Evolutionary conservation across 305 asterid species (phyloP), one percentile per base, ranked within the genome.

Genomic region (Petunia hybrid): DNA sequence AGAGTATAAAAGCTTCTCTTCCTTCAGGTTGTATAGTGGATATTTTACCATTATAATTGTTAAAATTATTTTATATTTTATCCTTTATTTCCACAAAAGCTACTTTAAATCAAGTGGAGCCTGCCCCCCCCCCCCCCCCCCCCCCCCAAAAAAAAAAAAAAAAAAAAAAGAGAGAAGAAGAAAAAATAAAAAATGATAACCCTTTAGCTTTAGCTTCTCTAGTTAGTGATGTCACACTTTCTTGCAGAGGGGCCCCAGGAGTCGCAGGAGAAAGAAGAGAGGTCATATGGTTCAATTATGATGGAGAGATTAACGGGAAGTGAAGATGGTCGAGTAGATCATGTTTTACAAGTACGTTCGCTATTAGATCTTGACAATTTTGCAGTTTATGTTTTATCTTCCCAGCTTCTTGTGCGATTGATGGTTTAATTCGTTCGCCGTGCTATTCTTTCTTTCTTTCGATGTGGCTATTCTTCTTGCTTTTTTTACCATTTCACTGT

Each of bases 261-360:
- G 80, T 63, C 76, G 42, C 91, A 80, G 85, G 93, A 82, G 64
- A 78, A 84, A 65, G 93, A 85, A 83, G 97, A 91, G 91, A 90
- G 95, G 85, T 89, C 97, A 38, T 97, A 97, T 81, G 99, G 99
- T 75, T 89, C 96, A 68, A 46, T 89, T 76, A 92, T 94, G 97
- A 89, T 97, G 91, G 96, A 92, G 92, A 89, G 90, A 82, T 86
- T 97, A 68, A 89, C 97, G 14, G 97, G 99, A 80, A 89, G 92
- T 35, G 82, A 60, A 85, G 93, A 88, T 16, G 99, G 98, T 22
- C 94, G 98, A 80, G 78, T 97, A 39, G 99, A 97, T 89, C 97
- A 97, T 85, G 91, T 90, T 66, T 87, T 97, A 89, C 99, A 96
- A 87, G 99, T 95, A 92, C 3, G 92, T 83, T 31, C 16, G 1